These are phyloP conservation scores for Liriodendron chinense DNA, from an alignment of 164 flowering plant genomes.

Conservation along the genomic window DNA sequence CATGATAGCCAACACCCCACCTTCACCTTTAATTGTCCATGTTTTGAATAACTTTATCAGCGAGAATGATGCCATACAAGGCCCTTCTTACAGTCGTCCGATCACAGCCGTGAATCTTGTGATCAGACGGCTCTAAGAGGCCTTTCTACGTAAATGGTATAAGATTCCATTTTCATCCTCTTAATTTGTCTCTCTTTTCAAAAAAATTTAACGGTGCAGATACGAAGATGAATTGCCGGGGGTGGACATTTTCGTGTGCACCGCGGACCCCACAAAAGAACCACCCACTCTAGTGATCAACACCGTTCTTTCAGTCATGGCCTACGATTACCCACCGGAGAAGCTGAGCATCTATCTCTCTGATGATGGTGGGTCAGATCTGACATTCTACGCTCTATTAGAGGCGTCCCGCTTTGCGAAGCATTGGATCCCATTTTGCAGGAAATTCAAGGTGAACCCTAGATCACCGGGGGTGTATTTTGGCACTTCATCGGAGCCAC, in stretches of 20 bases:
- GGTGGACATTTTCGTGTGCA: conserved; percentile 44
- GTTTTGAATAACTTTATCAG: background rate
- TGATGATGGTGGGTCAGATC: conserved; percentile 42
- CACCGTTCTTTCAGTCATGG: conserved; percentile 38
- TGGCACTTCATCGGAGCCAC: background rate
- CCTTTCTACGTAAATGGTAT: too few species aligned
- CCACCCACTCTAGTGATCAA: conserved; percentile 42
- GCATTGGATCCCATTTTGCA: conserved; percentile 50
- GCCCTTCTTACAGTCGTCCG: too few species aligned
- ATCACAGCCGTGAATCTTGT: too few species aligned
- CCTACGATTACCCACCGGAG: conserved; percentile 38
- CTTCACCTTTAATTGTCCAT: too few species aligned
- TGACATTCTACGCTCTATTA: conserved; percentile 41
- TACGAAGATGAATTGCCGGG: conserved; percentile 25
- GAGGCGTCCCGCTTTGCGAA: conserved; percentile 40
- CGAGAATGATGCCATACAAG: too few species aligned
- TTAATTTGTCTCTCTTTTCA: too few species aligned
- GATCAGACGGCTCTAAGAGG: too few species aligned
- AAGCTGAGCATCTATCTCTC: conserved; percentile 40
- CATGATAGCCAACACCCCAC: too few species aligned
- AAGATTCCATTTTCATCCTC: background rate
- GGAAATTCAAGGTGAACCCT: conserved; percentile 28
- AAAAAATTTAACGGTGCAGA: conserved; percentile 13
- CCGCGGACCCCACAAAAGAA: conserved; percentile 42
- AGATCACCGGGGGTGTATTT: conserved; percentile 42